A percentile compares a stretch with the other conserved stretches of the same genome.
These are phyloP conservation scores for Boeremia lycopersici DNA, from an alignment of 2,329 filamentous ascomycete species.

Conservation along the genomic window DNA sequence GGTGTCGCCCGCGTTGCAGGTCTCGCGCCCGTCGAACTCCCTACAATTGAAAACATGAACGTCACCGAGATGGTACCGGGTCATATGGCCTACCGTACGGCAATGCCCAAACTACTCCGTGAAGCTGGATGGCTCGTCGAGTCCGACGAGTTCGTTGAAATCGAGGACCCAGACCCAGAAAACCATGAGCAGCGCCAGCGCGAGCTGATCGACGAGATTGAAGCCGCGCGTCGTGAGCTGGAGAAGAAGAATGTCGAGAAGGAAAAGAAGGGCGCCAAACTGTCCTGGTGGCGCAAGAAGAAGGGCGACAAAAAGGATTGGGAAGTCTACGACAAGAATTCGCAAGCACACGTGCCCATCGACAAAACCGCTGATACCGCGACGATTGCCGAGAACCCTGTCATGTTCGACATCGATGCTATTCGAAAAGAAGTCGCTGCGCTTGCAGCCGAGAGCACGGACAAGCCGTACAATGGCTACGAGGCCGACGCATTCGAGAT, in stretches of 20 bases:
- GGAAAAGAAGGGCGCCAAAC: slow-evolving; percentile 65
- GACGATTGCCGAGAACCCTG: slow-evolving; percentile 61
- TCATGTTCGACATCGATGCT: slow-evolving; percentile 94
- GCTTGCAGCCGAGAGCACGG: slow-evolving; percentile 69
- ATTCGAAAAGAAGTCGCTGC: slow-evolving; percentile 74
- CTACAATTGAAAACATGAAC: slow-evolving; percentile 86
- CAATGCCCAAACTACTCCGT: slow-evolving; percentile 86
- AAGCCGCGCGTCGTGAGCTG: slow-evolving; percentile 86
- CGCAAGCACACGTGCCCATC: slow-evolving; percentile 48
- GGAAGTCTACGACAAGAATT: slow-evolving; percentile 86
- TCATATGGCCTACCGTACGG: slow-evolving; percentile 94
- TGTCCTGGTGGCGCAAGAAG: slow-evolving; percentile 79
- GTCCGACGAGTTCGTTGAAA: slow-evolving; percentile 92
- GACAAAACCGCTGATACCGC: slow-evolving; percentile 54
- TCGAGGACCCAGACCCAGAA: slow-evolving; percentile 95
- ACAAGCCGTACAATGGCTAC: slow-evolving; percentile 34
- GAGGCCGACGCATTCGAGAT: slow-evolving; percentile 60
- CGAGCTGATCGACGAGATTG: slow-evolving; percentile 94
- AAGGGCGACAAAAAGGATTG: slow-evolving; percentile 85
- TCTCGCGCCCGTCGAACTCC: slow-evolving; percentile 77
- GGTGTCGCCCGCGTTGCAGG: slow-evolving; percentile 90
- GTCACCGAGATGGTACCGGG: slow-evolving; percentile 84
- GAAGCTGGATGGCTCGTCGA: slow-evolving; percentile 91
- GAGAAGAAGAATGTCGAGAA: slow-evolving; percentile 69
- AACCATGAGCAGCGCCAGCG: slow-evolving; percentile 86